Base-by-base conservation (phyloP, 75 land plant species). In the Larix kaempferi region DNA sequence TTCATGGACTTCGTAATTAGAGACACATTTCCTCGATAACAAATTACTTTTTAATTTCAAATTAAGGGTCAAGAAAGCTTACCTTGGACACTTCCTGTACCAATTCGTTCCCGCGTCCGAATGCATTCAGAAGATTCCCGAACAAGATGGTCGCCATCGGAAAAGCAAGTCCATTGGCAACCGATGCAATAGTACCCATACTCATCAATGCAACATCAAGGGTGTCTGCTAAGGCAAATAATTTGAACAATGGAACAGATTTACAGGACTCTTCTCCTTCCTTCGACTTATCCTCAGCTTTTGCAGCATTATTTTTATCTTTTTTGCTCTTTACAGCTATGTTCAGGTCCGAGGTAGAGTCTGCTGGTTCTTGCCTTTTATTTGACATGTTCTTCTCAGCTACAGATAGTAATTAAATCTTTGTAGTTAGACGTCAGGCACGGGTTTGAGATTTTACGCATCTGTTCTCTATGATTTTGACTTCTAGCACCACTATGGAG, bases 111-210 rank as follows among this genome's bases (percentile, higher is more conserved):
- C 39, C 39, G 3, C 0, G 39, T 37, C 98, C 98, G 75, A 93
- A 93, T 37, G 98, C 78, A 79, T 91, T 76, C 35, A 87, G 73
- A 44, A 93, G 59, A 6, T 82, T 49, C 2, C 98, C 98, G 57
- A 93, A 88, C 37, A 95, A 66, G 23, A 95, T 13, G 15, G 96
- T 82, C 94, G 93, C 89, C 29, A 91, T 65, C 16, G 98, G 98
- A 80, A 83, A 52, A 29, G 83, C 63, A 1, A 77, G 35, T 2
- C 98, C 98, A 82, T 89, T 93, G 29, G 74, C 91, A 11, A 89
- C 27, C 10, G 92, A 88, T 27, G 76, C 88, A 54, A 90, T 16
- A 14, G 94, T 78, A 15, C 98, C 98, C 33, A 86, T 44, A 17
- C 73, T 10, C 90, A 95, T 91, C 33, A 93, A 79, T 23, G 83